phyloP scores from a whole-genome alignment of 805 yeast genomes.

The Helenozyma baotianmanensis region DNA sequence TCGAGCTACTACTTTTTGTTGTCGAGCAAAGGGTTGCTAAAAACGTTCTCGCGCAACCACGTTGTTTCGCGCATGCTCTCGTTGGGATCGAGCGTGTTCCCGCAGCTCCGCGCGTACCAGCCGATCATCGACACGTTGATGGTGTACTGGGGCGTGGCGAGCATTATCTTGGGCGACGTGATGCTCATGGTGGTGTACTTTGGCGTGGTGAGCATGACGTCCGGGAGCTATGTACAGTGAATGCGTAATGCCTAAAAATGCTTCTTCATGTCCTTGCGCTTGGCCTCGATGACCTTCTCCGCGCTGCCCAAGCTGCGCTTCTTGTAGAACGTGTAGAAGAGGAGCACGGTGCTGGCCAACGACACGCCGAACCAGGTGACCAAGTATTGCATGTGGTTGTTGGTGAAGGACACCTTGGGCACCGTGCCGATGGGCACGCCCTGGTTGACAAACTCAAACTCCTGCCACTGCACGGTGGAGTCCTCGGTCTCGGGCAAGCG shows the following conservation, averaged over 20 bases:
- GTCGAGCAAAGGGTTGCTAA: conserved; percentile 20
- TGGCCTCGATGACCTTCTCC: conserved; percentile 37
- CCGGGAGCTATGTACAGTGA: not conserved
- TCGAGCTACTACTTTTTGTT: conserved; percentile 30
- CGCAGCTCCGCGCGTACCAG: conserved; percentile 26
- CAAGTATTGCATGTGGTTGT: conserved; percentile 87
- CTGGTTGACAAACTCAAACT: conserved; percentile 56
- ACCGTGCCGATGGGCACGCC: conserved; percentile 89
- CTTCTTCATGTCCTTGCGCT: conserved; percentile 32
- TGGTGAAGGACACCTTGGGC: conserved; percentile 77
- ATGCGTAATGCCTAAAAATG: conserved; percentile 4
- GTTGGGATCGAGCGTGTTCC: conserved; percentile 32
- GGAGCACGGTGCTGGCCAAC: conserved; percentile 63
- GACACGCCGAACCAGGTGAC: conserved; percentile 94
- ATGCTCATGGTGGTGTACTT: conserved; percentile 34
- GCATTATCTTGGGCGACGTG: conserved; percentile 34
- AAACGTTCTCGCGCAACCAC: conserved; percentile 22
- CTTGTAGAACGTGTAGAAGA: conserved; percentile 36
- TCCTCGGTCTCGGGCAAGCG: conserved; percentile 24
- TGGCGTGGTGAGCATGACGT: conserved; percentile 29
- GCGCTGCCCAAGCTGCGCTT: conserved; percentile 29
- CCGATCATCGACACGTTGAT: conserved; percentile 24
- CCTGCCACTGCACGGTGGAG: conserved; percentile 36
- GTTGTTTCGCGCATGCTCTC: conserved; percentile 24
- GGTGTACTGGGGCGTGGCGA: conserved; percentile 34